phyloP scores from a whole-genome alignment of 805 yeast genomes.

The Candida anglica region DNA sequence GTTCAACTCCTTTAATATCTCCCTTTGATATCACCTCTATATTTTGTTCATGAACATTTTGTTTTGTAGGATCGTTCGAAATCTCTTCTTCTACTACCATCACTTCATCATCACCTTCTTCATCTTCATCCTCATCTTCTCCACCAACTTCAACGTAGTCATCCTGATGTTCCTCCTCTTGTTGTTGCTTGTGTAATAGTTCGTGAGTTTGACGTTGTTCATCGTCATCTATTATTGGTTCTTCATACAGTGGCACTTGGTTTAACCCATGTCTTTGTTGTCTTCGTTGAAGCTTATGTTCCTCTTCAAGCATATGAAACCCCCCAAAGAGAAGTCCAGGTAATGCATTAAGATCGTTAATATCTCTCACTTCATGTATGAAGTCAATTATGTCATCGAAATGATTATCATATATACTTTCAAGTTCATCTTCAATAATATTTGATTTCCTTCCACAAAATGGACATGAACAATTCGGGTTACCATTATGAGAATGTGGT shows the following conservation, averaged over 20 bases:
- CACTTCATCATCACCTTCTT: background rate
- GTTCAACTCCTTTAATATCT: too few relatives aligned
- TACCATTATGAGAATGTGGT: constrained; percentile 4
- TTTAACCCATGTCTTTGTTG: too few relatives aligned
- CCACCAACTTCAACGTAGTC: background rate
- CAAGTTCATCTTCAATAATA: constrained; percentile 74
- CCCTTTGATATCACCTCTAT: too few relatives aligned
- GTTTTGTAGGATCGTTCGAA: too few relatives aligned
- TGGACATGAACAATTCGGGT: constrained; percentile 56
- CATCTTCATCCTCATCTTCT: background rate
- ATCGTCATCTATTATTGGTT: too few relatives aligned
- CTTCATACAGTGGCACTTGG: too few relatives aligned
- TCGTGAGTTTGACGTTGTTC: too few relatives aligned
- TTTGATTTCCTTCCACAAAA: constrained; percentile 73
- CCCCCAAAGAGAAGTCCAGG: constrained; percentile 34
- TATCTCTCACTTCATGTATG: constrained; percentile 35
- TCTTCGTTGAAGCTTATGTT: constrained; percentile 18
- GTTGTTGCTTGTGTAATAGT: background rate
- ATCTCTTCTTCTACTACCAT: constrained; percentile 1
- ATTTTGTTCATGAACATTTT: too few relatives aligned
- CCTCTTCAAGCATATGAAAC: constrained; percentile 31
- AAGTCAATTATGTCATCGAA: constrained; percentile 45
- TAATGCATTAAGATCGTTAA: constrained; percentile 31
- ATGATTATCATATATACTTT: constrained; percentile 65
- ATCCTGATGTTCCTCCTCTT: background rate